phyloP scores from a whole-genome alignment of 2,329 filamentous ascomycete genomes.

The Alternaria viburni region DNA sequence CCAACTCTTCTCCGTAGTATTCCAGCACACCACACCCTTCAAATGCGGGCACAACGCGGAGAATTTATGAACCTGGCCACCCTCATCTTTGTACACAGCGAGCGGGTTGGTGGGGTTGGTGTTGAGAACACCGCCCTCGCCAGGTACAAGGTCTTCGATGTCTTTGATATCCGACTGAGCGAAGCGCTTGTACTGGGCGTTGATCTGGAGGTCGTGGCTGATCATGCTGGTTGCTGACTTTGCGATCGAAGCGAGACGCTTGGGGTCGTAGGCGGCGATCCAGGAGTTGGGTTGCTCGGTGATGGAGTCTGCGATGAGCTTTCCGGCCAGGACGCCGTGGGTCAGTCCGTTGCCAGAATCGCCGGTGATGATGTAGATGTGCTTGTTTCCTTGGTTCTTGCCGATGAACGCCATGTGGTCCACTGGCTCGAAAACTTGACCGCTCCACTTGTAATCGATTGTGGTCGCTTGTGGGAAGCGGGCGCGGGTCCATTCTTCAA shows the following conservation, averaged over 20 bases:
- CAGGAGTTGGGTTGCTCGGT: constrained; percentile 58
- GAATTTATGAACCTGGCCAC: constrained; percentile 58
- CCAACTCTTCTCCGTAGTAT: constrained; percentile 46
- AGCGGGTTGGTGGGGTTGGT: constrained; percentile 54
- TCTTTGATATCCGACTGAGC: constrained; percentile 61
- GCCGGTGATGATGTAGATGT: constrained; percentile 62
- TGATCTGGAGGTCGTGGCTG: constrained; percentile 61
- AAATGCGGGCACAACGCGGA: constrained; percentile 64
- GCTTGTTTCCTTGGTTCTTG: constrained; percentile 59
- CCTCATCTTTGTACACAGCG: constrained; percentile 64
- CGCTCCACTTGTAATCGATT: constrained; percentile 64
- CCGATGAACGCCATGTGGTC: constrained; percentile 65
- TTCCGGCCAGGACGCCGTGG: constrained; percentile 61
- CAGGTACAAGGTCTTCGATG: constrained; percentile 60
- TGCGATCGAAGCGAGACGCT: constrained; percentile 53
- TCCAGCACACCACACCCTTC: constrained; percentile 64
- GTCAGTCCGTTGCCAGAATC: constrained; percentile 66
- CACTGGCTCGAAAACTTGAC: constrained; percentile 63
- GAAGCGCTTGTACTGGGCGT: constrained; percentile 63
- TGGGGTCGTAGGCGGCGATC: constrained; percentile 59
- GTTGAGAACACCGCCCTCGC: constrained; percentile 62
- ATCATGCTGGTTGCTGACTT: constrained; percentile 57
- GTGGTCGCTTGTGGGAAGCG: constrained; percentile 59
- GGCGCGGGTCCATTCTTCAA: constrained; percentile 61
- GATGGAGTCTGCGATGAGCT: constrained; percentile 62